phyloP scores from a whole-genome alignment of 2,329 filamentous ascomycete genomes.

The Aureobasidium leucospermi region DNA sequence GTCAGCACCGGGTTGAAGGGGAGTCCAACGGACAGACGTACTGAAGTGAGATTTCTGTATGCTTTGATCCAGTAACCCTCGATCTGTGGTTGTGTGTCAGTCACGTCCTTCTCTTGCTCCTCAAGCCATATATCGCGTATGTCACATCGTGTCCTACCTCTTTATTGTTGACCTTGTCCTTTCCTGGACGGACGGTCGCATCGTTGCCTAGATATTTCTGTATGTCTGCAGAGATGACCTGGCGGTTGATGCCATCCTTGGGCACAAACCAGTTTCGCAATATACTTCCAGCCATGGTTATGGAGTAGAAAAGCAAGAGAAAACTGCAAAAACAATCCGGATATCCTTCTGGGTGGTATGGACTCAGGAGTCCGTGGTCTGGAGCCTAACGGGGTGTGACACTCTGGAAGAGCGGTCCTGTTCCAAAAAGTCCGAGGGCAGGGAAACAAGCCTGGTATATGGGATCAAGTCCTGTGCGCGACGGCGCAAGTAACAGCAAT shows the following conservation, averaged over 20 bases:
- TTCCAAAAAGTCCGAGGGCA: neutral
- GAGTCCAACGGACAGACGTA: slow-evolving; percentile 24
- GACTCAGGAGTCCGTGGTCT: neutral
- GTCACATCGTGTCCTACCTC: slow-evolving; percentile 11
- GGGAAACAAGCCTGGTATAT: slow-evolving; percentile 2
- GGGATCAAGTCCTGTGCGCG: neutral
- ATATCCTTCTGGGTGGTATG: neutral
- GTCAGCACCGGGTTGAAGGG: slow-evolving; percentile 14
- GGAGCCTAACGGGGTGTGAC: slow-evolving; percentile 1
- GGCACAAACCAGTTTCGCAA: slow-evolving; percentile 43
- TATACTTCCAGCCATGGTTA: slow-evolving; percentile 27
- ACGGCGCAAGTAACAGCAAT: neutral
- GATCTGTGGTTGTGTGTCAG: slow-evolving; percentile 28
- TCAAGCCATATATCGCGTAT: slow-evolving; percentile 18
- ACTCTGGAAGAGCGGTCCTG: slow-evolving; percentile 4
- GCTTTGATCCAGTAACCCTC: slow-evolving; percentile 45
- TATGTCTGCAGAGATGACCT: slow-evolving; percentile 47
- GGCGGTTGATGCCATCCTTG: slow-evolving; percentile 43
- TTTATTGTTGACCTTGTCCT: slow-evolving; percentile 33
- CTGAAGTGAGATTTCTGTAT: slow-evolving; percentile 43
- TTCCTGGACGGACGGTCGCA: slow-evolving; percentile 43
- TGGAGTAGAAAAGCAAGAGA: neutral
- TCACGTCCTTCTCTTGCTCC: slow-evolving; percentile 11
- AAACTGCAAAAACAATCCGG: neutral
- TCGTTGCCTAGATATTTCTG: slow-evolving; percentile 45